Conservation (phyloP, 2,329 filamentous ascomycete species). For the Truncatella angustata region DNA sequence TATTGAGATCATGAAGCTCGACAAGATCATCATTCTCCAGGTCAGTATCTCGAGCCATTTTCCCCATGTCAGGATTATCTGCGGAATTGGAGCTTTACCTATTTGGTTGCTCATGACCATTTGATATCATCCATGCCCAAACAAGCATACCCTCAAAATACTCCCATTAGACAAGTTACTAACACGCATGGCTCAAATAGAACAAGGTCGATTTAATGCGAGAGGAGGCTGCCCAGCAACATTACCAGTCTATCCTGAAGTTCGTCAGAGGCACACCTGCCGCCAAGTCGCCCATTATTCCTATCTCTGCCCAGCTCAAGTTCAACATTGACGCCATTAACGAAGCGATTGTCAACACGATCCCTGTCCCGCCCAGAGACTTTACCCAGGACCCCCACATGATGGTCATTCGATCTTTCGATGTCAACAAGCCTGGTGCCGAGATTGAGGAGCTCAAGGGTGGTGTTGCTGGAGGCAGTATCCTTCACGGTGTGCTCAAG, state of each 20-base stretch:
- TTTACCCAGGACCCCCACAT: constrained; percentile 93
- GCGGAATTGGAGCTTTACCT: too few species aligned
- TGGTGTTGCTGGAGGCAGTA: constrained; percentile 95
- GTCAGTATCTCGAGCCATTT: too few species aligned
- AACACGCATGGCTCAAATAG: too few species aligned
- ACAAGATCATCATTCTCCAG: constrained; percentile 99
- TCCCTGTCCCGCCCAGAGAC: constrained; percentile 87
- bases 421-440: constrained; percentile 98
- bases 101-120: too few species aligned
- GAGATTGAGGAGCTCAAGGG: constrained; percentile 98
- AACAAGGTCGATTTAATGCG: constrained; percentile 99
- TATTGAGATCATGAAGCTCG: constrained; percentile 99
- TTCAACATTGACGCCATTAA: constrained; percentile 99
- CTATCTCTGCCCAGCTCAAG: constrained; percentile 96
- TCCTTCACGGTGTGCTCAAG: constrained; percentile 95
- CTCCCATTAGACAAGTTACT: too few species aligned
- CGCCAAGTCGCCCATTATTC: constrained; percentile 91
- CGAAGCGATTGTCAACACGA: constrained; percentile 92
- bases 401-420: constrained; percentile 99
- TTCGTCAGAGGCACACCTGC: constrained; percentile 98
- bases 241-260: constrained; percentile 96
- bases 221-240: constrained; percentile 87
- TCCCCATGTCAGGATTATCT: too few species aligned
- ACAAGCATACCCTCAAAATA: too few species aligned
- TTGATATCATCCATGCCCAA: too few species aligned